These are phyloP conservation scores for Kwoniella dejecticola DNA, from an alignment of 768 basidiomycete species.

Conservation along the genomic window DNA sequence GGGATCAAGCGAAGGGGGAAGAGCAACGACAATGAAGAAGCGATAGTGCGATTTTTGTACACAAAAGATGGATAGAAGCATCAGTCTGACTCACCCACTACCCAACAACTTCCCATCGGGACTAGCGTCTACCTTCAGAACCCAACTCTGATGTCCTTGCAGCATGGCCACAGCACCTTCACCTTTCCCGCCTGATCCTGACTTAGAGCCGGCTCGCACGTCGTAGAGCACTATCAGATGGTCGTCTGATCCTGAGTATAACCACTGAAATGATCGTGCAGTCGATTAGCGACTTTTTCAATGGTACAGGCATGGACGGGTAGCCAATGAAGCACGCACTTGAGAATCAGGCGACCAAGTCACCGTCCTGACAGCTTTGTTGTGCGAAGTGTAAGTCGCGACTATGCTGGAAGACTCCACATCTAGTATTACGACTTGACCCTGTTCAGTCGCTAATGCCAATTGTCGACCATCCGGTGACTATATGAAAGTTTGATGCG, in stretches of 20 bases:
- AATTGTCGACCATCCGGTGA: conserved; percentile 83
- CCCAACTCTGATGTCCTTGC: conserved; percentile 88
- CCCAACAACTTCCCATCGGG: conserved; percentile 76
- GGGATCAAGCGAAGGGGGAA: neutral
- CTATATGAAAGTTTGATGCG: conserved; percentile 57
- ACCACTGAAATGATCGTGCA: conserved; percentile 61
- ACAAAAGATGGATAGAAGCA: neutral
- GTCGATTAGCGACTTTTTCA: neutral
- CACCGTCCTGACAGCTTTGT: conserved; percentile 81
- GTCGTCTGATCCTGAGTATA: conserved; percentile 89
- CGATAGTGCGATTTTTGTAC: no score
- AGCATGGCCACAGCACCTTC: conserved; percentile 80
- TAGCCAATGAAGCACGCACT: no score
- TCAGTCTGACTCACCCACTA: conserved; percentile 68
- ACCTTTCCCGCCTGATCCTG: conserved; percentile 64
- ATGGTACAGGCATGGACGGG: no score
- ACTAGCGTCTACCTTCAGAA: conserved; percentile 76
- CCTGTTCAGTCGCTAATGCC: conserved; percentile 79
- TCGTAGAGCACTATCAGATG: conserved; percentile 88
- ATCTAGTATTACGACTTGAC: conserved; percentile 87
- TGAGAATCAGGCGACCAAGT: conserved; percentile 88
- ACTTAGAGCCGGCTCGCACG: conserved; percentile 62
- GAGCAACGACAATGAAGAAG: no score
- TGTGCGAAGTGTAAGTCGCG: conserved; percentile 80
- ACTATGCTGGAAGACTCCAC: conserved; percentile 67